Conservation (phyloP, 331 rosid genomes). For the Malus hybrid region DNA sequence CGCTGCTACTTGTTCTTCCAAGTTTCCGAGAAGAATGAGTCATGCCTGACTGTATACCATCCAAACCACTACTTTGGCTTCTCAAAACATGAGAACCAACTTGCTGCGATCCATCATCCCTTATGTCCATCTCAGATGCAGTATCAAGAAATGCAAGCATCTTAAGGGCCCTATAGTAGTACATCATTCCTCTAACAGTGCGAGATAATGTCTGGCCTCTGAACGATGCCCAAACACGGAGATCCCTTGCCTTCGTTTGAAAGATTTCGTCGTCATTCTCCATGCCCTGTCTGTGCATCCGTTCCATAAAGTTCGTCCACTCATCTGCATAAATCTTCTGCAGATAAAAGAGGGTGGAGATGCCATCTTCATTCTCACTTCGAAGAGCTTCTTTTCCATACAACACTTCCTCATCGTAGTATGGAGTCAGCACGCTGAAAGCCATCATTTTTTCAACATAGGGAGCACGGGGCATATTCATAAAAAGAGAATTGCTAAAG, state of each 20-base stretch:
- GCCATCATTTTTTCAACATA: slow-evolving; percentile 82
- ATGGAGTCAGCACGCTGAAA: slow-evolving; percentile 87
- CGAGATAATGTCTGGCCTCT: slow-evolving; percentile 95
- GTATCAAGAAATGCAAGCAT: slow-evolving; percentile 84
- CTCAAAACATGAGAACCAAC: slow-evolving; percentile 48
- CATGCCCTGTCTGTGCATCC: slow-evolving; percentile 76
- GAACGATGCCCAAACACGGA: slow-evolving; percentile 89
- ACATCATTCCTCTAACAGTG: slow-evolving; percentile 97
- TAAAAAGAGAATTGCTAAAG: slow-evolving; percentile 88
- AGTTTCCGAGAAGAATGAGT: slow-evolving; percentile 34
- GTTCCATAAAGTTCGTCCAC: slow-evolving; percentile 83
- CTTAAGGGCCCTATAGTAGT: slow-evolving; percentile 83
- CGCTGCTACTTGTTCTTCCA: slow-evolving; percentile 45
- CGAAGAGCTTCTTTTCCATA: slow-evolving; percentile 55
- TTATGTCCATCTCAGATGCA: slow-evolving; percentile 72
- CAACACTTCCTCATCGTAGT: slow-evolving; percentile 82
- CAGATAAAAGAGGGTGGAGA: slow-evolving; percentile 78
- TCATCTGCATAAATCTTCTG: slow-evolving; percentile 89
- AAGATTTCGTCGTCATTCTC: slow-evolving; percentile 60
- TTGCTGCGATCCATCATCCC: slow-evolving; percentile 42
- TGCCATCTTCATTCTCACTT: slow-evolving; percentile 83
- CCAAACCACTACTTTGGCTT: slow-evolving; percentile 25
- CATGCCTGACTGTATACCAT: slow-evolving; percentile 30
- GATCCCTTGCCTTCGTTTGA: slow-evolving; percentile 46
- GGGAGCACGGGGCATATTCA: slow-evolving; percentile 98